phyloP scores from a whole-genome alignment of 805 yeast genomes.

The Saccharomycopsis fermentans region DNA sequence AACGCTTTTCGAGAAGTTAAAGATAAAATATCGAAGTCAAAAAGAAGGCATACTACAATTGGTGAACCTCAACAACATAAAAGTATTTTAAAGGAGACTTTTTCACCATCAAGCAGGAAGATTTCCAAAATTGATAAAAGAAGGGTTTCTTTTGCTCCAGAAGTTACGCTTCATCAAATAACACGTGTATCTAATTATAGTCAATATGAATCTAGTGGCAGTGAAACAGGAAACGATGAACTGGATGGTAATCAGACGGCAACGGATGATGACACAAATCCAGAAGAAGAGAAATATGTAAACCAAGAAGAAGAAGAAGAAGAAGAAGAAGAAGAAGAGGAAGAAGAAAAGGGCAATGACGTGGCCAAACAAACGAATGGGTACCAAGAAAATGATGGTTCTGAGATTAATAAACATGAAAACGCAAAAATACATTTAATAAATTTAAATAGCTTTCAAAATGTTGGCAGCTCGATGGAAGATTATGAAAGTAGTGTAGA shows the following conservation, averaged over 20 bases:
- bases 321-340: no score
- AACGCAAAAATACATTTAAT: no score
- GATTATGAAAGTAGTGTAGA: constrained; percentile 1
- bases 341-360: no score
- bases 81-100: constrained; percentile 15
- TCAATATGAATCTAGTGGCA: not conserved
- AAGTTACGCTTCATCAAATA: constrained; percentile 46
- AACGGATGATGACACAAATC: constrained; percentile 2
- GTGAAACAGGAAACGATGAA: constrained; percentile 5
- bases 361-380: constrained; percentile 5
- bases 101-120: constrained; percentile 10
- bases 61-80: constrained; percentile 2
- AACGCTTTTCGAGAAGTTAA: not conserved
- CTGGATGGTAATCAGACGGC: not conserved
- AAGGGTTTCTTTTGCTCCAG: constrained; percentile 65
- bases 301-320: not conserved
- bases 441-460: constrained; percentile 13
- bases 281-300: not conserved
- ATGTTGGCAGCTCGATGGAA: constrained; percentile 1
- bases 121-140: constrained; percentile 25
- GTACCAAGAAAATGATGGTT: not conserved
- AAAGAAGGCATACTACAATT: constrained; percentile 17
- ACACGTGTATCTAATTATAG: constrained; percentile 18
- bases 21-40: not conserved
- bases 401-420: not conserved